Base-by-base conservation (phyloP, 78 protist genomes). In the Monosiga brevicollis region DNA sequence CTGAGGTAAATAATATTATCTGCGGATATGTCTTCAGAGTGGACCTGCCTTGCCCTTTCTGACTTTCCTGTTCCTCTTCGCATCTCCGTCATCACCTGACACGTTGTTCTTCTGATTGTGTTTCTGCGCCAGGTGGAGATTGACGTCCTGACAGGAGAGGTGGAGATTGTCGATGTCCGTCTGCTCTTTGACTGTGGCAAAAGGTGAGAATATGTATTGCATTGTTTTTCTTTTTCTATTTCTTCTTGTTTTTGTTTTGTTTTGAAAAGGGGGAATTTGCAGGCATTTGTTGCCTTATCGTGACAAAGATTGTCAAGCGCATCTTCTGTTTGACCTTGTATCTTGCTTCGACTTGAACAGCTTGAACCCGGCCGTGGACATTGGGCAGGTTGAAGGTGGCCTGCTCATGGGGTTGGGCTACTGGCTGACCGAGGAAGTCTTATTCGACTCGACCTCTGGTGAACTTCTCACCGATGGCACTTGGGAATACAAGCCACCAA, bases 361-460 rank as follows among this genome's bases (percentile, higher is more conserved):
- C 37, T 0, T 91, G 40, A 87, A 88, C 81, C 90, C 94, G 32
- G 35, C 36, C 36, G 39, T 91, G 34, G 94, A 91, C 62, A 2
- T 88, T 11, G 90, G 90, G 29, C 94, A 91, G 86, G 71, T 72
- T 36, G 86, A 87, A 35, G 94, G 91, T 20, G 90, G 89, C 71
- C 83, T 83, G 29, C 79, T 87, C 29, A 35, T 37, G 62, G 83
- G 76, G 1, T 37, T 86, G 9, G 82, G 79, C 74, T 73, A 49
- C 84, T 80, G 0, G n/a, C 1, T 80, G 40, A 85, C 62, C 41
- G 97, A 95, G 85, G 90, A 91, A 79, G 3, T 71, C 82, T 1
- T 40, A 38, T 86, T 10, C 71, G 55, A 77, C n/a, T 36, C 72
- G 73, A 20, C 22, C 35, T 32, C 39, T 3, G 82, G 82, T 24